These are phyloP conservation scores for Eimeria falciformis DNA, from an alignment of 169 alveolate genomes.

Conservation along the genomic window DNA sequence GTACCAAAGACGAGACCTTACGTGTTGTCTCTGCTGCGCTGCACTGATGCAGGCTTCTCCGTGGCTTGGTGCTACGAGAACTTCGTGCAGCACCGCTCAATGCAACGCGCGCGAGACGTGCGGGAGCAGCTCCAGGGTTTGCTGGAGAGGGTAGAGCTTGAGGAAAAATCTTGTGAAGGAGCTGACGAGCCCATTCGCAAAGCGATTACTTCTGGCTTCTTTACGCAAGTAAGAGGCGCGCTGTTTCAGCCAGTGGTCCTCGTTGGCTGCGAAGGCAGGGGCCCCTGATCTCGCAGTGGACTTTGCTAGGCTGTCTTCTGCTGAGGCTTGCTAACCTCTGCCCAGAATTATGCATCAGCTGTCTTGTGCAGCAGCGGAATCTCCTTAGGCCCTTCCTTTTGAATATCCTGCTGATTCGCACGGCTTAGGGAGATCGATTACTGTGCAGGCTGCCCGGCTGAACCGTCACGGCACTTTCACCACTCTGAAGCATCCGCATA, in stretches of 20 bases:
- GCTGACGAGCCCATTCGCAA: conserved; percentile 92
- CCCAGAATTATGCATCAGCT: no score
- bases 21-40: no score
- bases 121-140: conserved; percentile 95
- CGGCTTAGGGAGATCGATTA: not conserved
- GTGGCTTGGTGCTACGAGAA: conserved; percentile 98
- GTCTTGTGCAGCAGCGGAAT: no score
- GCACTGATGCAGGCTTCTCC: conserved; percentile 82
- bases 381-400: no score
- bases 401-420: not conserved
- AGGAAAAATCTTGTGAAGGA: conserved; percentile 83
- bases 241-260: no score
- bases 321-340: no score
- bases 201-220: conserved; percentile 94
- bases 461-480: conserved; percentile 93
- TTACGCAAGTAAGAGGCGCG: conserved; percentile 79
- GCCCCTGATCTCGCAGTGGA: no score
- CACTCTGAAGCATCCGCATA: conserved; percentile 96
- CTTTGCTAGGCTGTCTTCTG: no score
- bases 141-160: conserved; percentile 92
- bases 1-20: no score
- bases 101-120: conserved; percentile 98
- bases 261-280: no score
- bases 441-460: conserved; percentile 90
- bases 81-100: conserved; percentile 95